Evolutionary conservation across 2,329 filamentous ascomycete genomes (phyloP).

Genomic region (Penicillium capsulatum): DNA sequence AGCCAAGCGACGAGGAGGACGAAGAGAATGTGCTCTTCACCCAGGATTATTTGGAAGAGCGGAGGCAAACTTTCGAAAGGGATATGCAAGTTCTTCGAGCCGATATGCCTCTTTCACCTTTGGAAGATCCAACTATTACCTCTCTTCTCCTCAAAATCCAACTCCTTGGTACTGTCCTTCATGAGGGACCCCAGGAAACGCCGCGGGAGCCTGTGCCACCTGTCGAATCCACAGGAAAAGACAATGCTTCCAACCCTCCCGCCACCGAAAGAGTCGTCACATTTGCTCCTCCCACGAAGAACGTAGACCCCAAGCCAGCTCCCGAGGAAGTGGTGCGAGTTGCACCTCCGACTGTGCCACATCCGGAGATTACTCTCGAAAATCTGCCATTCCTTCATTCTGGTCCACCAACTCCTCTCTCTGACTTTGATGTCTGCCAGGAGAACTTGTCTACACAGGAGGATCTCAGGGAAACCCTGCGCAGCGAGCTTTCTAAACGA

Average conservation of each 20-base stretch:
- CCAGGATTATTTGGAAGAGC: conserved; percentile 46
- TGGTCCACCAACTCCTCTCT: conserved; percentile 42
- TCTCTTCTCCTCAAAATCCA: conserved; percentile 43
- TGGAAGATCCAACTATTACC: conserved; percentile 42
- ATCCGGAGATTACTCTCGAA: conserved; percentile 37
- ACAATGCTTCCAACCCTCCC: conserved; percentile 1
- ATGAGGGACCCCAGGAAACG: conserved; percentile 28
- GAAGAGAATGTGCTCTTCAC: conserved; percentile 45
- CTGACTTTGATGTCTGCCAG: conserved; percentile 44
- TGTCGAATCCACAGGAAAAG: conserved; percentile 14
- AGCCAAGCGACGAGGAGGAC: conserved; percentile 43
- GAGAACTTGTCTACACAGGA: conserved; percentile 40
- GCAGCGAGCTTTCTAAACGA: conserved; percentile 36
- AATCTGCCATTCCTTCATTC: conserved; percentile 45
- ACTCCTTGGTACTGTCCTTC: conserved; percentile 41
- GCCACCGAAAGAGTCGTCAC: conserved; percentile 12
- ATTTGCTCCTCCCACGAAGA: conserved; percentile 7
- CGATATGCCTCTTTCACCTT: conserved; percentile 40
- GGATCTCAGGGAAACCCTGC: conserved; percentile 38
- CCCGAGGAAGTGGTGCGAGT: conserved; percentile 6
- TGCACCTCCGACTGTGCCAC: conserved; percentile 4
- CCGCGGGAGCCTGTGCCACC: conserved; percentile 5
- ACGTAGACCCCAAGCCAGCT: conserved; percentile 6
- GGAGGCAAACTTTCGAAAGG: conserved; percentile 44
- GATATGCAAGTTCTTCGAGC: conserved; percentile 43